Evolutionary conservation across 306 rosid species (phyloP), one percentile per base, ranked within the genome.

Genomic region (Cyamopsis tetragonoloba): DNA sequence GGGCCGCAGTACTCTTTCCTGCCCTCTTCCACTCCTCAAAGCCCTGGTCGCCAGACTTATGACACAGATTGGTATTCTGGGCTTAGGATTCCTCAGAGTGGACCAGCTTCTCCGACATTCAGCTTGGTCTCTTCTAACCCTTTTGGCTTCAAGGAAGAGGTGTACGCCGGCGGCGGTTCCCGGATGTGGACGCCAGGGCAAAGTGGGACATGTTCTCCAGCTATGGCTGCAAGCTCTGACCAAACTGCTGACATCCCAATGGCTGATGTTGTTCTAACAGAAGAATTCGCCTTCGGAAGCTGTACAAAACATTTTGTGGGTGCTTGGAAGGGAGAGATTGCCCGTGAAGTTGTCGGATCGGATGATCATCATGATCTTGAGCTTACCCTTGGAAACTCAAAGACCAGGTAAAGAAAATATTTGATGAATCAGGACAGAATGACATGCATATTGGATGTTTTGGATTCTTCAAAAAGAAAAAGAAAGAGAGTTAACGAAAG

Each of bases 361-460:
- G 98, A 92, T 81, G 98, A 92, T 66, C 83, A 89, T 30, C 96
- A 92, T 81, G 98, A 92, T 66, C 83, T 92, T 30, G 98, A 87
- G 79, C 96, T 92, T 70, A 85, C 98, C 77, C 96, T 92, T 63
- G 96, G 98, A 38, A 82, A 71, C 86, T 87, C 95, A 53, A 89
- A 77, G 66, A 79, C 91, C 72, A 87, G 98, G 96, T 89, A 48
- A 31, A 0, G 0, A 72, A 24, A 54, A 73, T 39, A 41, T 55
- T 50, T 54, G 54, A 63, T 67, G 18, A 71, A 31, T 19, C 22
- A 51, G n/a, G 7, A 13, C 26, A 57, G 14, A 32, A 31, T 13
- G 13, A 18, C 17, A 7, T 7, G 6, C 3, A 43, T 31, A 5
- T 71, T 35, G 41, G 54, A 58, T 70, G 17, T 31, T 28, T 37